phyloP scores from a whole-genome alignment of 148 eudicot genomes.

The Diospyros kaki region DNA sequence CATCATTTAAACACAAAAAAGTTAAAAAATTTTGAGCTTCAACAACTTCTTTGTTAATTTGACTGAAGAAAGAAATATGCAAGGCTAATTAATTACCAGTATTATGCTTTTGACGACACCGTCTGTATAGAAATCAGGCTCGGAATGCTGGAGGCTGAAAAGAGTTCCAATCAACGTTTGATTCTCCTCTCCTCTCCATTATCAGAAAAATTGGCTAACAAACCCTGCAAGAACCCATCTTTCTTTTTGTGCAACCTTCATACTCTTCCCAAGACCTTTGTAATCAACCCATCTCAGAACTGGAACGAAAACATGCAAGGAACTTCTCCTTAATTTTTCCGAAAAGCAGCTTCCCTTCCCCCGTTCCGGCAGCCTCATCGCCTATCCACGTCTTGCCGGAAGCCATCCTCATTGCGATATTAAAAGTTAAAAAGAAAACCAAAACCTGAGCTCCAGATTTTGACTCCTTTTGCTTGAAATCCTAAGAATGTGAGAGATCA shows the following conservation, averaged over 20 bases:
- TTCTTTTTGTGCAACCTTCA: conserved; percentile 24
- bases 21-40: too few relatives aligned
- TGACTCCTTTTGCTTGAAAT: neutral
- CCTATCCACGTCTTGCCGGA: conserved; percentile 28
- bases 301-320: conserved; percentile 36
- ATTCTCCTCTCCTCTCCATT: neutral
- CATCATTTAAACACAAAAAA: too few relatives aligned
- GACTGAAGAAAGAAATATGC: neutral
- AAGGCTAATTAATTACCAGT: conserved; percentile 19
- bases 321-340: conserved; percentile 8
- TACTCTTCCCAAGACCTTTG: conserved; percentile 36
- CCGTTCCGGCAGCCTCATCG: conserved; percentile 13
- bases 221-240: conserved; percentile 30
- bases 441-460: conserved; percentile 21
- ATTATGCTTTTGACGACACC: conserved; percentile 32
- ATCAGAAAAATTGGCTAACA: conserved; percentile 27
- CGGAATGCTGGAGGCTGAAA: conserved; percentile 31
- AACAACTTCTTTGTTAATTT: too few relatives aligned
- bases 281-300: conserved; percentile 43
- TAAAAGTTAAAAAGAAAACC: conserved; percentile 14
- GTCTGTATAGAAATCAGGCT: conserved; percentile 45
- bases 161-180: conserved; percentile 25
- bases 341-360: conserved; percentile 13
- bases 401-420: conserved; percentile 28
- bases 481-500: conserved; percentile 10